Evolutionary conservation across 169 alveolate species (phyloP).

Genomic region (Plasmodium malariae): DNA sequence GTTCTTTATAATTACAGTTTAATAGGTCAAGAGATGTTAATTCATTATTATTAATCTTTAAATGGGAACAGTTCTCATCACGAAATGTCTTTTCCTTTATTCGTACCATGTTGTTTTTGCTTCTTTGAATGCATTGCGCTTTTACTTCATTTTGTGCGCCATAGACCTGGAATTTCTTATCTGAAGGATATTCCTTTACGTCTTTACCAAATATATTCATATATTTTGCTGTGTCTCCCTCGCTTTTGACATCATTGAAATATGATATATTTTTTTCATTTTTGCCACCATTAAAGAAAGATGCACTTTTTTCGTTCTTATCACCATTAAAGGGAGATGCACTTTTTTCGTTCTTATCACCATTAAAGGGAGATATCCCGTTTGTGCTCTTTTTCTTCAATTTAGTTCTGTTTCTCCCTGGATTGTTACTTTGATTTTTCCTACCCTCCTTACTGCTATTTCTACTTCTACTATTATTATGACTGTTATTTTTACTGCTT

Average conservation of each 20-base stretch:
- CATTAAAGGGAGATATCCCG: not conserved
- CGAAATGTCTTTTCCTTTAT: not conserved
- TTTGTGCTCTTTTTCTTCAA: not conserved
- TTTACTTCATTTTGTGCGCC: not conserved
- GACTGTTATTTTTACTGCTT: not conserved
- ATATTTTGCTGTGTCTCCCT: not conserved
- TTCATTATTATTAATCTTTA: not conserved
- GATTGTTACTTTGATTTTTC: too few species aligned
- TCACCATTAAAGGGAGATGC: not conserved
- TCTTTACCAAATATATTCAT: not conserved
- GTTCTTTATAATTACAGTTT: not conserved
- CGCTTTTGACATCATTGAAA: not conserved
- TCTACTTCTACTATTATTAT: too few species aligned
- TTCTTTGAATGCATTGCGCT: not conserved
- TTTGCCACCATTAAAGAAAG: too few species aligned
- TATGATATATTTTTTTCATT: too few species aligned
- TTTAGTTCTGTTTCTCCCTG: too few species aligned
- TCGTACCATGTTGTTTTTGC: not conserved
- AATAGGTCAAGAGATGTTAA: not conserved
- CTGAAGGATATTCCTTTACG: not conserved
- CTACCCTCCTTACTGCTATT: too few species aligned
- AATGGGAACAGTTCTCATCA: not conserved
- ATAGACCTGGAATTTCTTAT: too few species aligned
- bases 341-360: not conserved
- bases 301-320: not conserved